Percentiles rank a stretch among this genome's conserved stretches.
Conservation (phyloP, 768 basidiomycete species). For the Daedaleopsis nitida region DNA sequence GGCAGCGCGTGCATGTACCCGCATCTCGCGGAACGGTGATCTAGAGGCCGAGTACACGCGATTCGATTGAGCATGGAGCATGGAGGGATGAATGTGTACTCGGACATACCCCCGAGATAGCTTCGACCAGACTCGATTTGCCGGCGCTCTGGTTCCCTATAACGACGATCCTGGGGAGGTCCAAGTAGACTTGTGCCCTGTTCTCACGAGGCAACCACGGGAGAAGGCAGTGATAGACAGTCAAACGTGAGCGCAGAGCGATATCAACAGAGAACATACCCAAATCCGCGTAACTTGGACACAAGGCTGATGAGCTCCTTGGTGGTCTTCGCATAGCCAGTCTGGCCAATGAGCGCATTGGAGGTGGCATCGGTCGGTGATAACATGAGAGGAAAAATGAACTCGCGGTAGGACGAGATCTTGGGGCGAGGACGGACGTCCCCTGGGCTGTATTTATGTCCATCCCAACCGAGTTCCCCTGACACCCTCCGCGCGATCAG, state of each 20-base stretch:
- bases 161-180: constrained; percentile 50
- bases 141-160: constrained; percentile 55
- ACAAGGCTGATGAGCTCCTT: constrained; percentile 21
- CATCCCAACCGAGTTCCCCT: no score
- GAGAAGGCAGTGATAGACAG: background rate
- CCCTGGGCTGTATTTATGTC: no score
- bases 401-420: no score
- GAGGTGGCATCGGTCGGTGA: no score
- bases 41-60: background rate
- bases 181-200: constrained; percentile 47
- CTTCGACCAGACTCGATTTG: constrained; percentile 50
- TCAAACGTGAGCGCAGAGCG: no score
- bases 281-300: constrained; percentile 22
- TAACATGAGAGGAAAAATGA: no score
- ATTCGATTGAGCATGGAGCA: background rate
- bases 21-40: constrained; percentile 26
- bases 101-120: constrained; percentile 50
- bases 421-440: no score
- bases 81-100: no score
- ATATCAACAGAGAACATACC: constrained; percentile 31
- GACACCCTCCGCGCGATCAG: no score
- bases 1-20: constrained; percentile 50
- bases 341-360: background rate
- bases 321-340: constrained; percentile 14
- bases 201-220: no score